These are phyloP conservation scores for Botryotinia convoluta DNA, from an alignment of 2,329 filamentous ascomycete genomes.

Conservation along the genomic window DNA sequence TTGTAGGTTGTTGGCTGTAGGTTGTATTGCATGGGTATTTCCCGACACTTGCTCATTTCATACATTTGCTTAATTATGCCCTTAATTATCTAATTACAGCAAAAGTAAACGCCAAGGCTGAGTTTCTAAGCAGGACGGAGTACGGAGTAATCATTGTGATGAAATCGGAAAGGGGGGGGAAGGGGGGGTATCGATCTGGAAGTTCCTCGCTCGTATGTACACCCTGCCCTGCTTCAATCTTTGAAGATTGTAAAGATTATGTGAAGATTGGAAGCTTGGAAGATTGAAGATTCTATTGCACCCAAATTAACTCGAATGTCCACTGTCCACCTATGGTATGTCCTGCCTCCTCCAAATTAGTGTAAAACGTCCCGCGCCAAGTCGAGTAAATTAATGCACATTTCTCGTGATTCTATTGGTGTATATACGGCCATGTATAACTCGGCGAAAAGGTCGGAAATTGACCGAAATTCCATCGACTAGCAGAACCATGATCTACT, in stretches of 20 bases:
- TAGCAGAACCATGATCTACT: not conserved
- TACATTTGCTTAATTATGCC: not conserved
- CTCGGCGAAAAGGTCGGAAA: conserved; percentile 1
- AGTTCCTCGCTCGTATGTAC: not conserved
- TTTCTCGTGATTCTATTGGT: not conserved
- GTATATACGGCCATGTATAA: not conserved
- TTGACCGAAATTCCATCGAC: not conserved
- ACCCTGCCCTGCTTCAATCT: not conserved
- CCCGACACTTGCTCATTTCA: not conserved
- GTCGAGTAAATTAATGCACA: conserved; percentile 2
- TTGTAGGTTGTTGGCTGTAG: not conserved
- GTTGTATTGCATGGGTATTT: not conserved
- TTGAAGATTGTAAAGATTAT: not conserved
- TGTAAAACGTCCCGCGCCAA: not conserved
- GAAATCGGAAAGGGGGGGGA: not conserved
- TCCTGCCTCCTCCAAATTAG: conserved; percentile 4
- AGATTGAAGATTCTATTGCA: not conserved
- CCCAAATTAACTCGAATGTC: not conserved
- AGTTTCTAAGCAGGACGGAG: not conserved
- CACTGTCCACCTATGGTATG: not conserved
- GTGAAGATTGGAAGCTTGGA: not conserved
- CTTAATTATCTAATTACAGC: not conserved
- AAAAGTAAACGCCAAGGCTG: not conserved
- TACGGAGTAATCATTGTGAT: not conserved
- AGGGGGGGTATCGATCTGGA: not conserved